Conservation (phyloP, 352 stramenopile species). For the Pythium brachiatum region DNA sequence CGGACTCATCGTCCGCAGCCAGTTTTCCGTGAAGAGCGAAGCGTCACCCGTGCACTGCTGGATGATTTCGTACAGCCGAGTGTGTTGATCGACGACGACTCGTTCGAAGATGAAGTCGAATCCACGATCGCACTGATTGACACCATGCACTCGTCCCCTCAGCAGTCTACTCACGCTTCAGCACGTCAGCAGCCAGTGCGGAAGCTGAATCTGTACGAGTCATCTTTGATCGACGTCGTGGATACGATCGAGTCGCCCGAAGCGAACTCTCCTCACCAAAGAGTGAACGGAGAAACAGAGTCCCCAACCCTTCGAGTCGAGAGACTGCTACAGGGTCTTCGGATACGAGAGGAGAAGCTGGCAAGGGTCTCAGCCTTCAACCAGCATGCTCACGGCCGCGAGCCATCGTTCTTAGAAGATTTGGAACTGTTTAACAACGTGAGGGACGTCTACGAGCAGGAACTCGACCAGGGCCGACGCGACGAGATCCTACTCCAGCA, state of each 20-base stretch:
- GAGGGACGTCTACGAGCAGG: constrained; percentile 31
- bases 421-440: constrained; percentile 45
- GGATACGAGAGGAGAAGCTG: constrained; percentile 31
- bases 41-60: constrained; percentile 19
- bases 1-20: neutral
- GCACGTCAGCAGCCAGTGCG: neutral
- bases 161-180: neutral
- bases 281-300: neutral
- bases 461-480: constrained; percentile 21
- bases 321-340: constrained; percentile 28
- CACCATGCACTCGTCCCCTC: constrained; percentile 5
- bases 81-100: constrained; percentile 16
- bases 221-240: constrained; percentile 45
- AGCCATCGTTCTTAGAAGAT: constrained; percentile 24
- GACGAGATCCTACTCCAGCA: neutral
- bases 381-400: neutral
- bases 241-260: constrained; percentile 36
- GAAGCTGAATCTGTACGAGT: constrained; percentile 36
- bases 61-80: constrained; percentile 20
- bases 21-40: neutral
- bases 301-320: constrained; percentile 12
- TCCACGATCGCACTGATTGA: constrained; percentile 18
- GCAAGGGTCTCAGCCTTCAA: constrained; percentile 9
- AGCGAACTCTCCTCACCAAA: neutral
- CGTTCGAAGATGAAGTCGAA: constrained; percentile 27